phyloP scores from a whole-genome alignment of 805 yeast genomes.

The Wickerhamiella sorbophila region DNA sequence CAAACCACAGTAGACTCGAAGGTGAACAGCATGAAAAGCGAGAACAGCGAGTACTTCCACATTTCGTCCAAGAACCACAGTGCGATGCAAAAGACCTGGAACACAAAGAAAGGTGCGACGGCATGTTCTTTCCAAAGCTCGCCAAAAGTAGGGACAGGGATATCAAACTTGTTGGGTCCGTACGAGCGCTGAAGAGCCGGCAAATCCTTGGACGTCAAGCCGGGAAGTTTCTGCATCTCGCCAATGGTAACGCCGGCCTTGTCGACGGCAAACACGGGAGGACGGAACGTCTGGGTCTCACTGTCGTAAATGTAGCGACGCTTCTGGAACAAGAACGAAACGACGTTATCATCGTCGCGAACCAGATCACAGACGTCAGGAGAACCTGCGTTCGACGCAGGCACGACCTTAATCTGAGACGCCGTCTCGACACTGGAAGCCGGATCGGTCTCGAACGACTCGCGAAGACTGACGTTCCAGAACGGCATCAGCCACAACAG shows the following conservation, averaged over 20 bases:
- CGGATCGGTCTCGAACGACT: conserved; percentile 49
- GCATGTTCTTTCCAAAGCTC: conserved; percentile 96
- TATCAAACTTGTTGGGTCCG: conserved; percentile 82
- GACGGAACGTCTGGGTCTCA: conserved; percentile 43
- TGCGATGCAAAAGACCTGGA: conserved; percentile 90
- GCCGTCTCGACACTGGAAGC: conserved; percentile 49
- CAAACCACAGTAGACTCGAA: conserved; percentile 91
- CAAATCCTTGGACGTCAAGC: conserved; percentile 27
- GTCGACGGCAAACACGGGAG: conserved; percentile 60
- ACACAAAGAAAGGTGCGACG: conserved; percentile 93
- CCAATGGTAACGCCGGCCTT: conserved; percentile 45
- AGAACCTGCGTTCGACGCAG: conserved; percentile 75
- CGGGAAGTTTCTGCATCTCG: conserved; percentile 41
- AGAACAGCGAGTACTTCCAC: conserved; percentile 90
- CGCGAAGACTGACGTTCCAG: conserved; percentile 68
- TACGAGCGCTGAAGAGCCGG: conserved; percentile 39
- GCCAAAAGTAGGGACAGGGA: conserved; percentile 81
- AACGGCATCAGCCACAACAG: conserved; percentile 81
- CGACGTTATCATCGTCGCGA: conserved; percentile 41
- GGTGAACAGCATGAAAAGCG: conserved; percentile 78
- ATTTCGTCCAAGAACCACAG: conserved; percentile 93
- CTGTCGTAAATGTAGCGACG: conserved; percentile 67
- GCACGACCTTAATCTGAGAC: conserved; percentile 55
- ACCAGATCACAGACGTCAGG: conserved; percentile 61
- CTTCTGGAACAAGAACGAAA: conserved; percentile 76